phyloP scores from a whole-genome alignment of 2,329 filamentous ascomycete species.

The Paracoccidioides brasiliensis region DNA sequence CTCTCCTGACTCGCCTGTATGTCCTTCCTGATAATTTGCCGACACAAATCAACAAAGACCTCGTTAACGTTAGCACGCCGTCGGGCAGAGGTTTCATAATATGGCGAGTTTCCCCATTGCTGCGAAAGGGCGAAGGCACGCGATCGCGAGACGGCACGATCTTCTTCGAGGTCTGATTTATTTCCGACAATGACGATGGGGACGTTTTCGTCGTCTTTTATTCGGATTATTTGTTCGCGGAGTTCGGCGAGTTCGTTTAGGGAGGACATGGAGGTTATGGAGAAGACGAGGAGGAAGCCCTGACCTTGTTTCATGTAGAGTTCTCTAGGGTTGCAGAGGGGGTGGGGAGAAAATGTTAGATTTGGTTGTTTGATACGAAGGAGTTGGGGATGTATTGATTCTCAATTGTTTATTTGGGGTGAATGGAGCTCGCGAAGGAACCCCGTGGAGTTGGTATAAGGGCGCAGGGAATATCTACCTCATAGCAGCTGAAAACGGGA shows the following conservation, averaged over 20 bases:
- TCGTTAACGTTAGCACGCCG: slow-evolving; percentile 80
- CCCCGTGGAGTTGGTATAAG: neutral
- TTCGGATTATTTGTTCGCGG: slow-evolving; percentile 78
- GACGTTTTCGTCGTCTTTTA: slow-evolving; percentile 75
- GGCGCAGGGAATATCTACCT: slow-evolving; percentile 30
- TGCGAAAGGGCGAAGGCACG: slow-evolving; percentile 77
- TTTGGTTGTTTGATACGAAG: slow-evolving; percentile 20
- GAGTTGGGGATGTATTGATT: neutral
- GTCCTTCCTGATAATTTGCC: slow-evolving; percentile 69
- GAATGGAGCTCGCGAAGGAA: neutral
- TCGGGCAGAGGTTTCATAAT: slow-evolving; percentile 80
- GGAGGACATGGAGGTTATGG: slow-evolving; percentile 75
- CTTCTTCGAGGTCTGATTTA: slow-evolving; percentile 81
- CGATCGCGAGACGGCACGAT: slow-evolving; percentile 62
- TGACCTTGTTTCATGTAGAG: slow-evolving; percentile 90
- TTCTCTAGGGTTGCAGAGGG: slow-evolving; percentile 40
- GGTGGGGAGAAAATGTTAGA: slow-evolving; percentile 7
- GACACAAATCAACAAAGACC: slow-evolving; percentile 72
- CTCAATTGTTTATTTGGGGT: neutral
- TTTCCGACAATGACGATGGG: slow-evolving; percentile 87
- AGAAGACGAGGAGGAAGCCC: slow-evolving; percentile 84
- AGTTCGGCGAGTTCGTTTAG: slow-evolving; percentile 67
- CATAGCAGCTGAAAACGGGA: slow-evolving; percentile 37
- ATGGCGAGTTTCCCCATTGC: slow-evolving; percentile 72
- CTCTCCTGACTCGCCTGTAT: slow-evolving; percentile 24